Conservation (phyloP, 208 protist species). For the Leishmania aethiopica region DNA sequence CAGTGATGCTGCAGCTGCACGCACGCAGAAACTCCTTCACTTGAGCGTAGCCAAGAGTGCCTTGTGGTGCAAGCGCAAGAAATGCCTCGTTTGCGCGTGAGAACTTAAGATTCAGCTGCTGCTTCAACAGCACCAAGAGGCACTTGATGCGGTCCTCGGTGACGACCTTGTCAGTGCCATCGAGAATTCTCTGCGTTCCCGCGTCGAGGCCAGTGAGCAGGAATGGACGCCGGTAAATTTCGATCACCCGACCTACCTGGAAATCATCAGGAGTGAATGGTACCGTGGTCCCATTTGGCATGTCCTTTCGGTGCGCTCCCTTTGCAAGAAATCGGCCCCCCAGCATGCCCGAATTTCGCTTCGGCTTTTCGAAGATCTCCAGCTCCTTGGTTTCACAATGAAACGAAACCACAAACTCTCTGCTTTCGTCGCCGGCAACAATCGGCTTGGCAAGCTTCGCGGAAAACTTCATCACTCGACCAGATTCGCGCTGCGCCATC, state of each 20-base stretch:
- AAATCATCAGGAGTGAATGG: conserved; percentile 73
- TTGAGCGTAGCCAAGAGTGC: conserved; percentile 79
- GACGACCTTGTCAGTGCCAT: conserved; percentile 58
- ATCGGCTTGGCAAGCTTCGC: conserved; percentile 63
- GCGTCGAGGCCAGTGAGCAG: conserved; percentile 72
- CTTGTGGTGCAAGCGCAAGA: conserved; percentile 68
- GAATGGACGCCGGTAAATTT: conserved; percentile 82
- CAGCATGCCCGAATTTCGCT: conserved; percentile 88
- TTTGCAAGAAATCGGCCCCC: conserved; percentile 91
- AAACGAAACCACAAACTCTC: conserved; percentile 91
- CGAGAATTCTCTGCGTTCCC: conserved; percentile 66
- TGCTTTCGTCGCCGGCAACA: conserved; percentile 64
- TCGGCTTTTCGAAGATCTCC: conserved; percentile 82
- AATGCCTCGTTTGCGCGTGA: conserved; percentile 74
- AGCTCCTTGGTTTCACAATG: conserved; percentile 88
- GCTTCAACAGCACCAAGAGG: conserved; percentile 76
- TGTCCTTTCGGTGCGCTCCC: conserved; percentile 64
- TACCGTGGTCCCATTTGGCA: conserved; percentile 68
- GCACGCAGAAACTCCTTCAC: conserved; percentile 82
- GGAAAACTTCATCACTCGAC: conserved; percentile 88
- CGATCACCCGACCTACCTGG: conserved; percentile 70
- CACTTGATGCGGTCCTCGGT: conserved; percentile 69
- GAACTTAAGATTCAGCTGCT: conserved; percentile 85
- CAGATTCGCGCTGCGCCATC: conserved; percentile 66
- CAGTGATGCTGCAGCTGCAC: conserved; percentile 81